Conservation (phyloP, 768 basidiomycete species). For the Dictyophora rubrovolvata region DNA sequence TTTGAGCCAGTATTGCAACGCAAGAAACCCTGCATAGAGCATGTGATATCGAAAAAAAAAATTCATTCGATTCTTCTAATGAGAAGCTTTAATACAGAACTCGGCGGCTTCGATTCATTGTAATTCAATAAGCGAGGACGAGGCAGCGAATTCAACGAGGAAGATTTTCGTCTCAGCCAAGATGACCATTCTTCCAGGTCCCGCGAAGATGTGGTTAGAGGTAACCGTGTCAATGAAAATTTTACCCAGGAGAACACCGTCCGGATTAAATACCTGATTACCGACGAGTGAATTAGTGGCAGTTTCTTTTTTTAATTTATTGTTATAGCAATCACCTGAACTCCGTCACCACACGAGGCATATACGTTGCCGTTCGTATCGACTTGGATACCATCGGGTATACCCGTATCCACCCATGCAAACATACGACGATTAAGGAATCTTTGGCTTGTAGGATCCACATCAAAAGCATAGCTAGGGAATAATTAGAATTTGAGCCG, state of each 20-base stretch:
- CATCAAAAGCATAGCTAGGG: conserved; percentile 56
- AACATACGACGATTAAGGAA: conserved; percentile 58
- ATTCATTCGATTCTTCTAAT: no score
- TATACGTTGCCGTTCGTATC: conserved; percentile 59
- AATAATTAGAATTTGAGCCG: neutral
- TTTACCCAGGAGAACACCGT: conserved; percentile 53
- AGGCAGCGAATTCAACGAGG: conserved; percentile 26
- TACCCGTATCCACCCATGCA: conserved; percentile 54
- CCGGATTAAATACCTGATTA: conserved; percentile 40
- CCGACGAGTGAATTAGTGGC: neutral
- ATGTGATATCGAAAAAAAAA: no score
- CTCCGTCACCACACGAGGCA: conserved; percentile 57
- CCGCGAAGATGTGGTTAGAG: conserved; percentile 33
- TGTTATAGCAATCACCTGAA: conserved; percentile 34
- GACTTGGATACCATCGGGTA: conserved; percentile 59
- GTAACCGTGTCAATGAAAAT: conserved; percentile 38
- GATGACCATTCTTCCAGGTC: conserved; percentile 30
- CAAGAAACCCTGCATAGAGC: no score
- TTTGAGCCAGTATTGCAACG: no score
- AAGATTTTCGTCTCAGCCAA: conserved; percentile 30
- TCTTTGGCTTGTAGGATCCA: conserved; percentile 41
- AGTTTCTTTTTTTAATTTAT: no score
- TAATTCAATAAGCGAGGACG: conserved; percentile 2
- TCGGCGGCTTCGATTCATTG: neutral
- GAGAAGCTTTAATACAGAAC: no score